phyloP scores from a whole-genome alignment of 1,139 yeast genomes.

The Pneumocystis oryctolagi region DNA sequence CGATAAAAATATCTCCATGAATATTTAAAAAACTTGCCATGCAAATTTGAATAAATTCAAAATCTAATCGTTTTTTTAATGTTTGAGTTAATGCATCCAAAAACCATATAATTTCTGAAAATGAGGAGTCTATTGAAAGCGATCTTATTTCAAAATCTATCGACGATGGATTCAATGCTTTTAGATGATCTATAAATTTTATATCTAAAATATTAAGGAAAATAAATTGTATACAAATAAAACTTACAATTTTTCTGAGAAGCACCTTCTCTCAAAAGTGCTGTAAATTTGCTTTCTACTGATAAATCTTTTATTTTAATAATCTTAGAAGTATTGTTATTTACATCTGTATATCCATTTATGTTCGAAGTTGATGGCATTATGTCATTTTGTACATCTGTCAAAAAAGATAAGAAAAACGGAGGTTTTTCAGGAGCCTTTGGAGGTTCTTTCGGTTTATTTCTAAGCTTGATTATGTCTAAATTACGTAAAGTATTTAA shows the following conservation, averaged over 20 bases:
- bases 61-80: constrained; percentile 41
- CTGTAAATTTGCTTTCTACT: constrained; percentile 67
- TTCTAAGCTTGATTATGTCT: constrained; percentile 67
- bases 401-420: constrained; percentile 38
- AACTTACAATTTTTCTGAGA: constrained; percentile 27
- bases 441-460: constrained; percentile 79
- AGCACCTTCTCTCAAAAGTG: constrained; percentile 40
- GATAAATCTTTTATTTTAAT: constrained; percentile 13
- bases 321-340: not conserved
- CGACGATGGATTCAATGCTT: constrained; percentile 57
- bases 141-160: constrained; percentile 82
- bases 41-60: constrained; percentile 63
- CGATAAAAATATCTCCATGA: constrained; percentile 69
- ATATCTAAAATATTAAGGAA: constrained; percentile 1
- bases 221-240: not conserved
- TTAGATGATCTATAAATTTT: constrained; percentile 40
- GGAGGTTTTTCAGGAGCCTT: constrained; percentile 79
- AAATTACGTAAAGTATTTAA: constrained; percentile 65
- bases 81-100: constrained; percentile 52
- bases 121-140: constrained; percentile 46
- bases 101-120: constrained; percentile 49
- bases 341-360: not conserved
- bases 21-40: constrained; percentile 56
- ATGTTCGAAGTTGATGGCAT: constrained; percentile 6
- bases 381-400: constrained; percentile 11